Conservation (phyloP, 345 rosid genomes). For the Rhodomyrtus tomentosa region DNA sequence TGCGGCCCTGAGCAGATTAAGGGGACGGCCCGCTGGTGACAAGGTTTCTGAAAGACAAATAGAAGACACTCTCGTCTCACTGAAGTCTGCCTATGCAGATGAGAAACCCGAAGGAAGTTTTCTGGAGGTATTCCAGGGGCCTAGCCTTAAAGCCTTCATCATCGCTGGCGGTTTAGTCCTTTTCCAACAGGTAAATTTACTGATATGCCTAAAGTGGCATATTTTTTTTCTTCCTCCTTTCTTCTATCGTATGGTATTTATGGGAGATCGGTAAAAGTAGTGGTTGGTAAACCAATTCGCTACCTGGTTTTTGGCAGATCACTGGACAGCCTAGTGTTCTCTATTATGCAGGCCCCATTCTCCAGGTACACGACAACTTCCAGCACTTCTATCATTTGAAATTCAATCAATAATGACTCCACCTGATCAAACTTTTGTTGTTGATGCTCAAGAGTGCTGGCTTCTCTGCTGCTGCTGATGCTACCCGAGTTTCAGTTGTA, state of each 20-base stretch:
- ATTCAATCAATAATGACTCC: not conserved
- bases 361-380: constrained; percentile 49
- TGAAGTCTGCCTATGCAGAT: constrained; percentile 53
- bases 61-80: constrained; percentile 51
- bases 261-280: not conserved
- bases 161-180: constrained; percentile 95
- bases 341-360: constrained; percentile 89
- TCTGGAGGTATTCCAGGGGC: constrained; percentile 82
- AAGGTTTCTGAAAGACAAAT: constrained; percentile 59
- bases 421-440: not conserved
- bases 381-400: not conserved
- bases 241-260: not conserved
- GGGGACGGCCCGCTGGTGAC: constrained; percentile 73
- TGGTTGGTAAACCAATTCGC: not conserved
- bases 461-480: constrained; percentile 97
- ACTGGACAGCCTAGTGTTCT: constrained; percentile 99
- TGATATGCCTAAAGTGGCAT: not conserved
- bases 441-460: constrained; percentile 62
- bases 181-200: constrained; percentile 68
- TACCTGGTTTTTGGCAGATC: constrained; percentile 38
- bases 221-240: not conserved
- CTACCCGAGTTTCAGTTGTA: constrained; percentile 81
- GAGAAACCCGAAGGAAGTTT: constrained; percentile 61
- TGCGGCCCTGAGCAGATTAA: constrained; percentile 60
- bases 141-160: constrained; percentile 80